These are phyloP conservation scores for Penicillium fuscoglaucum DNA, from an alignment of 2,329 filamentous ascomycete species.

Conservation along the genomic window DNA sequence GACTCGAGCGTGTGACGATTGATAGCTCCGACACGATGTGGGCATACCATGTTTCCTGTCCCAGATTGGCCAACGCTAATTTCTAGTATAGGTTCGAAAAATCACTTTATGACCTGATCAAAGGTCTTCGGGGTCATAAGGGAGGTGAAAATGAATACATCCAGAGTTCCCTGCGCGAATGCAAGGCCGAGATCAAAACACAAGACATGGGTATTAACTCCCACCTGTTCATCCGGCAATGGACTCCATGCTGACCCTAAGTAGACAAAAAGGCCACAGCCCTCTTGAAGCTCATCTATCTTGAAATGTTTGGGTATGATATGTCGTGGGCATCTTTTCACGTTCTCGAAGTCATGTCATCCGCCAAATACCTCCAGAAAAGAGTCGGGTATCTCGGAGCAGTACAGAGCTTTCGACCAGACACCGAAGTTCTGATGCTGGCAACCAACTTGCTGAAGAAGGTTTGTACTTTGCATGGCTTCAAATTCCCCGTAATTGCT, in stretches of 20 bases:
- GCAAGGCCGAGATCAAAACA: conserved; percentile 84
- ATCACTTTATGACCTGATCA: conserved; percentile 97
- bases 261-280: conserved; percentile 93
- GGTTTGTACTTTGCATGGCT: conserved; percentile 44
- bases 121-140: conserved; percentile 92
- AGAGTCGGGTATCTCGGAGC: conserved; percentile 92
- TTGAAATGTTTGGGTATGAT: conserved; percentile 98
- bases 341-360: conserved; percentile 98
- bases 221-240: conserved; percentile 3
- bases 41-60: background rate
- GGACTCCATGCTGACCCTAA: conserved; percentile 8
- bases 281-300: conserved; percentile 90
- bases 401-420: conserved; percentile 90
- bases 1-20: background rate
- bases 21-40: conserved; percentile 3
- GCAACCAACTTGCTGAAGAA: conserved; percentile 97
- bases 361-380: conserved; percentile 90
- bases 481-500: conserved; percentile 13
- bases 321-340: conserved; percentile 99
- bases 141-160: conserved; percentile 95
- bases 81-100: conserved; percentile 82
- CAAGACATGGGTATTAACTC: conserved; percentile 77
- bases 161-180: conserved; percentile 90
- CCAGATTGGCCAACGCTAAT: background rate
- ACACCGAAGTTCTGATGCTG: conserved; percentile 96